phyloP scores from a whole-genome alignment of 495 filamentous ascomycete species.

The Friedmanniomyces simplex region DNA sequence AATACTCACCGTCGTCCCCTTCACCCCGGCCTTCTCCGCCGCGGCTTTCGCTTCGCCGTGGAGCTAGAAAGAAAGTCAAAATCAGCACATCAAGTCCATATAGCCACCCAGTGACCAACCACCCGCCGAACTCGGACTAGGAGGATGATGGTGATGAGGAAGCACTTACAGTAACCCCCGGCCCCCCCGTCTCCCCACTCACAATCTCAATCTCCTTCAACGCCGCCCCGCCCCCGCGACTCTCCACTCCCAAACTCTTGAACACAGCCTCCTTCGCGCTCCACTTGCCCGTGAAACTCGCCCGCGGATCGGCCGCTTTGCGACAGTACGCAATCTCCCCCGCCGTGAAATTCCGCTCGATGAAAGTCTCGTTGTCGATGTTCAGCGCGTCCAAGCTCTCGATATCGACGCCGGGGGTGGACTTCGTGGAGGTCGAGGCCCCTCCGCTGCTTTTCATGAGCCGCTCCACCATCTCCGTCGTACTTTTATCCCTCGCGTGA shows the following conservation, averaged over 20 bases:
- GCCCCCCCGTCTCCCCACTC: conserved; percentile 68
- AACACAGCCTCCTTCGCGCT: conserved; percentile 97
- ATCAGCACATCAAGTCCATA: no score
- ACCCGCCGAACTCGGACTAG: background rate
- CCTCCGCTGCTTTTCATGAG: conserved; percentile 60
- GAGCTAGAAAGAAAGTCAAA: conserved; percentile 46
- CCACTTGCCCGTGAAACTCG: conserved; percentile 89
- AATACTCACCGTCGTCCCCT: conserved; percentile 81
- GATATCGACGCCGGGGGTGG: conserved; percentile 85
- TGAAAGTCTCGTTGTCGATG: conserved; percentile 83
- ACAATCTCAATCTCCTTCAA: conserved; percentile 92
- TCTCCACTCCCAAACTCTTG: conserved; percentile 83
- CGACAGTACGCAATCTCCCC: conserved; percentile 76
- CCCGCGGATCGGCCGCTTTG: conserved; percentile 63
- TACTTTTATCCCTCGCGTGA: conserved; percentile 47
- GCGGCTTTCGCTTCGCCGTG: conserved; percentile 72
- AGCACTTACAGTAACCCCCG: conserved; percentile 75
- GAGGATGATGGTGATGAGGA: conserved; percentile 16
- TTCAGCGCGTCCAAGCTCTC: conserved; percentile 78
- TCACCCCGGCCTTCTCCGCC: conserved; percentile 74
- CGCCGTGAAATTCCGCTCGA: conserved; percentile 87
- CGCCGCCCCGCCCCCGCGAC: conserved; percentile 77
- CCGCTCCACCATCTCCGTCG: conserved; percentile 66
- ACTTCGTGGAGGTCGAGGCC: conserved; percentile 41
- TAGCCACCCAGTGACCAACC: background rate